A percentile compares a stretch with the other conserved stretches of the same genome.
Evolutionary conservation across 352 stramenopile species (phyloP).

Genomic region (Peronospora belbahrii): DNA sequence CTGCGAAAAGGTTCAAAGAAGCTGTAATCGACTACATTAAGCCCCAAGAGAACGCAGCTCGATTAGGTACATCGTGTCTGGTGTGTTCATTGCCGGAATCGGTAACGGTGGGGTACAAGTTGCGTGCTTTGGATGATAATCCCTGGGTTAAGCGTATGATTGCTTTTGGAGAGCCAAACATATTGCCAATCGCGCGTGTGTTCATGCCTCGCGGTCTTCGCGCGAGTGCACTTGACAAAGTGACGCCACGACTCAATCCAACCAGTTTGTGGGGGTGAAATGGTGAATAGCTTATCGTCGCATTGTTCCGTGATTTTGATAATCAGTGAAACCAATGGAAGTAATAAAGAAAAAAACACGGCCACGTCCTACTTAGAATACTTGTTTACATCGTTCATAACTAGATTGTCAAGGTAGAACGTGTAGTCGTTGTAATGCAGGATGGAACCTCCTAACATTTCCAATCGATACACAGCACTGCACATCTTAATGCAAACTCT

Average conservation of each 20-base stretch:
- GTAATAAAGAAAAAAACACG: background rate
- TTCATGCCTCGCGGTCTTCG: slow-evolving; percentile 16
- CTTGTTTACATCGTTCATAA: background rate
- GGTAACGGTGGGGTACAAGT: slow-evolving; percentile 5
- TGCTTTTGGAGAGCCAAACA: slow-evolving; percentile 2
- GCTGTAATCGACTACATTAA: slow-evolving; percentile 12
- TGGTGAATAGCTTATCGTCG: background rate
- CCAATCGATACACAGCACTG: background rate
- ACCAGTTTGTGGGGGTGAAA: slow-evolving; percentile 6
- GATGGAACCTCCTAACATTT: background rate
- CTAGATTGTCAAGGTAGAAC: background rate
- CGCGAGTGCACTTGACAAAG: slow-evolving; percentile 11
- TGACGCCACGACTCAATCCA: slow-evolving; percentile 1
- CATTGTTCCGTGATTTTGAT: background rate
- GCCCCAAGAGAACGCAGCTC: background rate
- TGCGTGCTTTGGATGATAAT: slow-evolving; percentile 1
- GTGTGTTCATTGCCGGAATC: slow-evolving; percentile 11
- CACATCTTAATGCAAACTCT: background rate
- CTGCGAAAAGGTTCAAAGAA: slow-evolving; percentile 15
- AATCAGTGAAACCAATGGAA: background rate
- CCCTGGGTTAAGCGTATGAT: slow-evolving; percentile 7
- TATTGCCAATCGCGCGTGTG: slow-evolving; percentile 8
- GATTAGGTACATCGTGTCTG: slow-evolving; percentile 11
- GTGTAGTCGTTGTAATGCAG: background rate
- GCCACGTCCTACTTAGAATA: background rate